These are phyloP conservation scores for Anastatica hierochuntica DNA, from an alignment of 345 rosid genomes.

Conservation along the genomic window DNA sequence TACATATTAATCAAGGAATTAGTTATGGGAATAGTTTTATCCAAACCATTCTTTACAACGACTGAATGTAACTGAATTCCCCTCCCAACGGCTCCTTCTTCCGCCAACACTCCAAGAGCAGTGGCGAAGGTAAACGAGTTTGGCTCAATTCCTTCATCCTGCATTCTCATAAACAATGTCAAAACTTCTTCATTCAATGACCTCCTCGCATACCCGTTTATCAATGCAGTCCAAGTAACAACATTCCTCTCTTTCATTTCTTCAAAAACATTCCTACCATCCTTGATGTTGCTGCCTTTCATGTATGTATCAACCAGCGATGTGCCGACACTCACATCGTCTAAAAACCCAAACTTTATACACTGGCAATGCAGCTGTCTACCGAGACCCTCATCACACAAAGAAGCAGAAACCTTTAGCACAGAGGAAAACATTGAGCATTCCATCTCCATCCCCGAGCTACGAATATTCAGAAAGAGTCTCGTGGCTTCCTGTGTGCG, in stretches of 20 bases:
- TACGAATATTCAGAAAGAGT: conserved; percentile 41
- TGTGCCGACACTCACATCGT: conserved; percentile 62
- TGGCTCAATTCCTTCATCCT: conserved; percentile 45
- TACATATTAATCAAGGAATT: conserved; percentile 72
- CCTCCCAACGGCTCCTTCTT: conserved; percentile 34
- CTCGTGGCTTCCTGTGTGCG: conserved; percentile 42
- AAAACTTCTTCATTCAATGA: conserved; percentile 39
- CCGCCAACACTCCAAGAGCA: conserved; percentile 58
- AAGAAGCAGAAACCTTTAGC: conserved; percentile 49
- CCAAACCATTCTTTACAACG: conserved; percentile 55
- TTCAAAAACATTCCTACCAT: conserved; percentile 57
- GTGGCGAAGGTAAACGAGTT: conserved; percentile 55
- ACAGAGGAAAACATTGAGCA: conserved; percentile 58
- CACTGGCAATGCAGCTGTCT: conserved; percentile 55
- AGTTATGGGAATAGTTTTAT: conserved; percentile 32
- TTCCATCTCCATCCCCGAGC: conserved; percentile 38
- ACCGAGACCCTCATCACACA: conserved; percentile 42
- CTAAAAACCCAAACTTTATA: conserved; percentile 46
- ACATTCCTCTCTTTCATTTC: conserved; percentile 56
- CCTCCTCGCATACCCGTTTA: conserved; percentile 48
- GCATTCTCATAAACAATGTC: conserved; percentile 45
- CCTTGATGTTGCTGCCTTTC: conserved; percentile 40
- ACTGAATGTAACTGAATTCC: conserved; percentile 53
- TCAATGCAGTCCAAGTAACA: conserved; percentile 85
- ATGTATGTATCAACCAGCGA: conserved; percentile 73